These are phyloP conservation scores for Trapa incisa DNA, from an alignment of 345 rosid species.

Conservation along the genomic window DNA sequence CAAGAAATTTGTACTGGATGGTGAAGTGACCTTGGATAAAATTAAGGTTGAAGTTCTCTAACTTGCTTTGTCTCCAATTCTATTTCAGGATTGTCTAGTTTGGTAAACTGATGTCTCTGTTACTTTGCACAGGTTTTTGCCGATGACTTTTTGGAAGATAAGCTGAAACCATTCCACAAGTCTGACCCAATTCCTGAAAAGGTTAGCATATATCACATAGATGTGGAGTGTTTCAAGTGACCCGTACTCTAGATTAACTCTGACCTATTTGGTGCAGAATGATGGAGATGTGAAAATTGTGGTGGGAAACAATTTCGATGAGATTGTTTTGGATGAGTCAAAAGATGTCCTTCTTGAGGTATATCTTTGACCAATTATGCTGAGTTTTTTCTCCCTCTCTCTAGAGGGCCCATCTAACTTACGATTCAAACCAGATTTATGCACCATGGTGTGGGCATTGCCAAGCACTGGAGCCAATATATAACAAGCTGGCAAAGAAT, in stretches of 20 bases:
- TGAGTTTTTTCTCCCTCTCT: background rate
- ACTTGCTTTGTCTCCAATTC: background rate
- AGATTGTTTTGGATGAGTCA: conserved; percentile 81
- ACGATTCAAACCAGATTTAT: conserved; percentile 42
- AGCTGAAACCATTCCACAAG: conserved; percentile 82
- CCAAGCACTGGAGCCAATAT: conserved; percentile 86
- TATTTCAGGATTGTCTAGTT: background rate
- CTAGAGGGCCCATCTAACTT: conserved; percentile 2
- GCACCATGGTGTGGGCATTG: conserved; percentile 99
- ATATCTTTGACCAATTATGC: background rate
- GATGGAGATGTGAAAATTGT: conserved; percentile 93
- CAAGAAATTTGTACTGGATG: conserved; percentile 54
- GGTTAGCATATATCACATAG: conserved; percentile 24
- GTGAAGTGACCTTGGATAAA: conserved; percentile 51
- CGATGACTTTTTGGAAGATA: conserved; percentile 58
- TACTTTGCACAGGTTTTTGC: conserved; percentile 39
- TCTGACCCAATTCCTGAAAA: conserved; percentile 92
- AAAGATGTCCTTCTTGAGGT: conserved; percentile 99
- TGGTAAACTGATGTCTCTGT: background rate
- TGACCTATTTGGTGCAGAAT: conserved; percentile 35
- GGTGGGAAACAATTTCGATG: conserved; percentile 88
- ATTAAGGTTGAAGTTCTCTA: conserved; percentile 40
- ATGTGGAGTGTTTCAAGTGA: background rate
- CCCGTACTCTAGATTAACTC: background rate
- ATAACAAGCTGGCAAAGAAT: conserved; percentile 89